A percentile compares a stretch with the other conserved stretches of the same genome.
phyloP scores from a whole-genome alignment of 768 basidiomycete genomes.

The Galerina sulciceps region DNA sequence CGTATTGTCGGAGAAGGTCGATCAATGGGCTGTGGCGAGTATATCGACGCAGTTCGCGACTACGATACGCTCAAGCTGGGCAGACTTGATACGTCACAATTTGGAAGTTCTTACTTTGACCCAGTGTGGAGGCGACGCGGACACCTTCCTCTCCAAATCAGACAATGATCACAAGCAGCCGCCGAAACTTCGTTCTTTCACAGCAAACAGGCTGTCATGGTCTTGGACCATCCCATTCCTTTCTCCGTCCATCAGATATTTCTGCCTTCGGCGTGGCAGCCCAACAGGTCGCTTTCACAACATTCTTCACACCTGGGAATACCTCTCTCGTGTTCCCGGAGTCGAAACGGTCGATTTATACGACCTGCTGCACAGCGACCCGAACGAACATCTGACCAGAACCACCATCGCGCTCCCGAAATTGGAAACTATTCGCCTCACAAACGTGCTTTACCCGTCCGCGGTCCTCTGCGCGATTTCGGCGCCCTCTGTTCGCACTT shows the following conservation, averaged over 20 bases:
- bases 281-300: slow-evolving; percentile 2
- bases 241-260: slow-evolving; percentile 24
- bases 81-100: too few relatives aligned
- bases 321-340: slow-evolving; percentile 12
- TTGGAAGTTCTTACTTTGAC: neutral
- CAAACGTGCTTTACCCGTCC: slow-evolving; percentile 7
- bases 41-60: too few relatives aligned
- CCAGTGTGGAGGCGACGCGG: neutral
- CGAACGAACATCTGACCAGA: neutral
- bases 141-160: neutral
- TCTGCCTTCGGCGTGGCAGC: slow-evolving; percentile 16
- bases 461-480: slow-evolving; percentile 24
- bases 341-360: slow-evolving; percentile 15
- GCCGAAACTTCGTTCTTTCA: slow-evolving; percentile 23
- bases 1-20: slow-evolving; percentile 18
- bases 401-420: slow-evolving; percentile 10
- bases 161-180: too few relatives aligned
- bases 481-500: slow-evolving; percentile 24
- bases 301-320: neutral
- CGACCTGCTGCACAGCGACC: slow-evolving; percentile 7
- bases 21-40: slow-evolving; percentile 30
- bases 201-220: slow-evolving; percentile 12
- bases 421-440: slow-evolving; percentile 16
- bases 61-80: too few relatives aligned
- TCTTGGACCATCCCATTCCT: slow-evolving; percentile 26